Base-by-base conservation (phyloP, 1,284 basidiomycete genomes). In the Tylopilus sp. region DNA sequence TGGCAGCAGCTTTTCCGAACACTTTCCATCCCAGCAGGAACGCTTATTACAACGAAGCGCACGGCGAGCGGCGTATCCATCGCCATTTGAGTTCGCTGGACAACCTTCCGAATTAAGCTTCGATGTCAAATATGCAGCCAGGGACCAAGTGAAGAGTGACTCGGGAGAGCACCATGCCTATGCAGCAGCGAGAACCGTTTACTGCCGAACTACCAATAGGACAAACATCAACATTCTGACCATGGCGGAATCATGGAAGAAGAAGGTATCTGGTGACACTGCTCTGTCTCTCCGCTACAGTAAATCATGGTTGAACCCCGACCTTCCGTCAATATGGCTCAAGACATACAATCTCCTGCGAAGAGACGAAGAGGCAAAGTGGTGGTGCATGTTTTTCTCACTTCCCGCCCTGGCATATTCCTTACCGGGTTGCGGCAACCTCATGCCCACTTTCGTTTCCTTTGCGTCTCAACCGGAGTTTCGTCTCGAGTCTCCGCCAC, bases 341-440 rank as follows among this genome's bases (percentile, higher is more conserved):
- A 65, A 69, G 18, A 57, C 75, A 1, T 83, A 82, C 26, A 62
- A 79, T 9, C 62, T 73, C 8, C 76, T 78, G 55, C 77, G 76
- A 38, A 9, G 51, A 49, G 29, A 36, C 2, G 33, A 41, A 2
- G 63, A 69, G 26, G 19, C 15, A 49, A 62, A 72, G 51, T 70
- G 66, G 56, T 78, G 69, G 29, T 66, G 68, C 9, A 47, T 84
- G 13, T 65, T 72, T 32, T 82, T 81, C 63, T 75, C 75, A 6
- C 69, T 81, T 2, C 69, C 79, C 16, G 72, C 76, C 1, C 70
- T 81, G 67, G 73, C 65, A 24, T 84, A 80, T 63, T 62, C 63
- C 2, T 74, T 69, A 1, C 16, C 62, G 1, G 4, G 63, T 0
- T 58, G 63, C 4, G 3, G 33, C 7, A 60, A 63, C 6, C 66